These are phyloP conservation scores for Coemansia sp. DNA, from an alignment of 192 early-diverging fungal species.

Conservation along the genomic window DNA sequence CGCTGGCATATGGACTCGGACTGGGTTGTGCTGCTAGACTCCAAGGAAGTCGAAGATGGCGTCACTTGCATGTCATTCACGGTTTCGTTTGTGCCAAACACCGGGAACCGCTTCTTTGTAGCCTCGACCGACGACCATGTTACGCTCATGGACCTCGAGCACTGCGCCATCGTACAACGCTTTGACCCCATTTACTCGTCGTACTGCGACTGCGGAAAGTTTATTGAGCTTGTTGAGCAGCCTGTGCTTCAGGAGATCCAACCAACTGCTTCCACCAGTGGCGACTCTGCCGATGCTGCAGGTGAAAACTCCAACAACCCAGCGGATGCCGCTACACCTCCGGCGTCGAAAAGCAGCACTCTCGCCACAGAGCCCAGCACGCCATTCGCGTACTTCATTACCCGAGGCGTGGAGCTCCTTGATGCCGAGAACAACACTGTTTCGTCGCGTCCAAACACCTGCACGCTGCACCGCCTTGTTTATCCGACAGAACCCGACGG, in stretches of 20 bases:
- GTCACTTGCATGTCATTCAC: conserved; percentile 96
- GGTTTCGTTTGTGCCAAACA: conserved; percentile 88
- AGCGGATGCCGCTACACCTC: background rate
- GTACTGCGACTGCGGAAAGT: conserved; percentile 94
- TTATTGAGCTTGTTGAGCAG: conserved; percentile 71
- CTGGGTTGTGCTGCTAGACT: conserved; percentile 70
- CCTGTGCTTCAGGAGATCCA: conserved; percentile 36
- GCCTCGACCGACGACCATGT: conserved; percentile 87
- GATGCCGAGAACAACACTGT: conserved; percentile 73
- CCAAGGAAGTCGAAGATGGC: conserved; percentile 73
- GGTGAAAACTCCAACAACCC: background rate
- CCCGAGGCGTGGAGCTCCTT: conserved; percentile 85
- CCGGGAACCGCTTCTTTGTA: conserved; percentile 91
- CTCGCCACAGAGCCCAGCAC: conserved; percentile 15
- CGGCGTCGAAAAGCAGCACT: background rate
- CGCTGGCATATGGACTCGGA: conserved; percentile 83
- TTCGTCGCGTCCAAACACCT: conserved; percentile 82
- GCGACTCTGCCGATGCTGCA: conserved; percentile 23
- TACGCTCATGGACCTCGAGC: conserved; percentile 89
- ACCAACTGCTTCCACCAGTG: background rate
- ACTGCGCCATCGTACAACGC: conserved; percentile 55
- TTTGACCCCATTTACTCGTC: conserved; percentile 78
- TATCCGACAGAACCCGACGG: conserved; percentile 73
- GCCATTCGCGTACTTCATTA: conserved; percentile 78
- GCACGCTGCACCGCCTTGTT: conserved; percentile 79